Evolutionary conservation across 768 basidiomycete species (phyloP).

Genomic region (Trametes villosa): DNA sequence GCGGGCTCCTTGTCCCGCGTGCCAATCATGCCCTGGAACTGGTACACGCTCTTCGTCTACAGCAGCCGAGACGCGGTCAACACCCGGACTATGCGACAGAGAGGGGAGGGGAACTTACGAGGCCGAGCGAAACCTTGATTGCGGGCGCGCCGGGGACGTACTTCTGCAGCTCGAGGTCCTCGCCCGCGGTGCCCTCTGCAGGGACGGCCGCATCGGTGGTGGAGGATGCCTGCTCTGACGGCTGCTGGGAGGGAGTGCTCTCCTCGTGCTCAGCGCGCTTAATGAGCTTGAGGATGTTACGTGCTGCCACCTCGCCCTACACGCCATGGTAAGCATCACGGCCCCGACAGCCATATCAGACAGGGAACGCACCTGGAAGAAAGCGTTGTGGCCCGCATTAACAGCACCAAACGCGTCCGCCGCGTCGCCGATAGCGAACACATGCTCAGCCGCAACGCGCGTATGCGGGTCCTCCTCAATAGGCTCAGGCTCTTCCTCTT

Average conservation of each 20-base stretch:
- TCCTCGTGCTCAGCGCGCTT: constrained; percentile 22
- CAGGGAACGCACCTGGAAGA: constrained; percentile 48
- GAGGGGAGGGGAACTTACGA: constrained; percentile 42
- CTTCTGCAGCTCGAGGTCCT: constrained; percentile 39
- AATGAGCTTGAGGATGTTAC: constrained; percentile 57
- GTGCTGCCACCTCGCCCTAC: constrained; percentile 53
- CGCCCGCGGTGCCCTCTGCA: not conserved
- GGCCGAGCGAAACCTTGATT: constrained; percentile 66
- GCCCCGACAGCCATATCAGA: too few species aligned
- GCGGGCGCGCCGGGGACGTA: constrained; percentile 53
- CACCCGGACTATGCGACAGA: not conserved
- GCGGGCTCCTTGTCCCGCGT: constrained; percentile 47
- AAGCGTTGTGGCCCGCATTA: constrained; percentile 61
- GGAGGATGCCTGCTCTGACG: not conserved
- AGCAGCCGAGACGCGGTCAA: not conserved
- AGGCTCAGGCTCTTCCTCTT: constrained; percentile 18
- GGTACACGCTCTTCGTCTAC: constrained; percentile 50
- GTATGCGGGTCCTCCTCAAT: constrained; percentile 22
- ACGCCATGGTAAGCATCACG: constrained; percentile 11
- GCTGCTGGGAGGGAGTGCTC: not conserved
- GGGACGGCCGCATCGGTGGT: not conserved
- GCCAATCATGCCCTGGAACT: constrained; percentile 49
- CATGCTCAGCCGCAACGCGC: constrained; percentile 49
- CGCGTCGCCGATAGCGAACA: constrained; percentile 66
- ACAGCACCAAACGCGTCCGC: constrained; percentile 69